Evolutionary conservation across 345 rosid species (phyloP).

Genomic region (Eucalyptus globulus): DNA sequence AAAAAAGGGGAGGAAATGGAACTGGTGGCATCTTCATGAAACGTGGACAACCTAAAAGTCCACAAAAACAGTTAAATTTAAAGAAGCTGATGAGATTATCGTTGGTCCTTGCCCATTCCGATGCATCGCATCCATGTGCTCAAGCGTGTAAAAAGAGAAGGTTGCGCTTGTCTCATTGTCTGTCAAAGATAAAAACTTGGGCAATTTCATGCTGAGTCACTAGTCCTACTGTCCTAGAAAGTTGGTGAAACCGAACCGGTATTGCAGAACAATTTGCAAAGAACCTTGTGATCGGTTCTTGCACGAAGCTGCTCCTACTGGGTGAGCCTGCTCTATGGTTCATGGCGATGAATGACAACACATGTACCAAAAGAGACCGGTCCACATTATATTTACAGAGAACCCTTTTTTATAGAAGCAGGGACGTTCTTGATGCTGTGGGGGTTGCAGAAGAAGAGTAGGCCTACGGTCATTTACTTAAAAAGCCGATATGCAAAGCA

Average conservation of each 20-base stretch:
- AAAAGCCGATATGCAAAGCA: not conserved
- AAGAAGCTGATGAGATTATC: not conserved
- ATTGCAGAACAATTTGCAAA: not conserved
- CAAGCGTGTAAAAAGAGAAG: not conserved
- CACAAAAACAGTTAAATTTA: not conserved
- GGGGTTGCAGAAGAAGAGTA: not conserved
- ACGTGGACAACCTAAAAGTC: not conserved
- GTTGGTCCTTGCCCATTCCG: not conserved
- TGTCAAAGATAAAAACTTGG: not conserved
- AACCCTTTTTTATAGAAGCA: not conserved
- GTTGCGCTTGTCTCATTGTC: not conserved
- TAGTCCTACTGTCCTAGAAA: not conserved
- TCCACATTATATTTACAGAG: not conserved
- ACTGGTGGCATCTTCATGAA: not conserved
- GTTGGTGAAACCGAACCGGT: not conserved
- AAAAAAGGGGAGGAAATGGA: not conserved
- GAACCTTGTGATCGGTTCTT: not conserved
- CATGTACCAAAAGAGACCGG: not conserved
- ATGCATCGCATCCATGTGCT: not conserved
- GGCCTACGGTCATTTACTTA: not conserved
- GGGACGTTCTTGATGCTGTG: not conserved
- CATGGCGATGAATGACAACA: not conserved
- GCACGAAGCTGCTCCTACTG: not conserved
- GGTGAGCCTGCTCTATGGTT: not conserved
- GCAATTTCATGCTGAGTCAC: not conserved